Conservation (phyloP, 2,329 filamentous ascomycete species). For the Aspergillus pseudoglaucus region DNA sequence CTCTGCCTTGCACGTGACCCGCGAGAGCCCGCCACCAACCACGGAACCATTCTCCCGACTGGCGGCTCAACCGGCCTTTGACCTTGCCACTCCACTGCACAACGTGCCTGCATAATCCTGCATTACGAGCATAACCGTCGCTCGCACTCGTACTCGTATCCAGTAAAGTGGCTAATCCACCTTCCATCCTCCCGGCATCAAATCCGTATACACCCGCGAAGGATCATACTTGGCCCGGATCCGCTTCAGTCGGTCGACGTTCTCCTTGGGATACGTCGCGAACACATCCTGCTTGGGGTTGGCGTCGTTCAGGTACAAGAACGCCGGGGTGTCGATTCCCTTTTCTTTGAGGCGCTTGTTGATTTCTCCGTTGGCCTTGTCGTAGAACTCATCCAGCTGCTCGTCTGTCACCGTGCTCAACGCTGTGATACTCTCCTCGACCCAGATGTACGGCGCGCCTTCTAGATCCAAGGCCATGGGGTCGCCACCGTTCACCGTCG, state of each 20-base stretch:
- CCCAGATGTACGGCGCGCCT: conserved; percentile 5
- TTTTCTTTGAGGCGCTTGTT: neutral
- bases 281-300: conserved; percentile 34
- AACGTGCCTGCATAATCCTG: too few relatives aligned
- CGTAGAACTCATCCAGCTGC: conserved; percentile 4
- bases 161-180: neutral
- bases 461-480: conserved; percentile 1
- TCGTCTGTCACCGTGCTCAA: neutral
- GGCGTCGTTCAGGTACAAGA: conserved; percentile 33
- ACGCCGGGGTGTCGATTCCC: conserved; percentile 1
- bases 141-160: too few relatives aligned
- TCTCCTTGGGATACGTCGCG: conserved; percentile 25
- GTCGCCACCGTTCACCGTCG: conserved; percentile 3
- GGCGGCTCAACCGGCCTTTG: too few relatives aligned
- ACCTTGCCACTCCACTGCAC: too few relatives aligned
- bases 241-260: conserved; percentile 26
- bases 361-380: conserved; percentile 2
- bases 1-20: too few relatives aligned
- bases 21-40: too few relatives aligned
- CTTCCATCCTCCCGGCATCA: conserved; percentile 31
- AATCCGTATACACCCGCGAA: conserved; percentile 19
- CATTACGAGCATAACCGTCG: too few relatives aligned
- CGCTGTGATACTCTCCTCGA: conserved; percentile 4
- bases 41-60: too few relatives aligned
- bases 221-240: conserved; percentile 30